Evolutionary conservation across 192 early-diverging fungal genomes (phyloP), one percentile per base, ranked within the genome.

Genomic region (Obelidium mucronatum): DNA sequence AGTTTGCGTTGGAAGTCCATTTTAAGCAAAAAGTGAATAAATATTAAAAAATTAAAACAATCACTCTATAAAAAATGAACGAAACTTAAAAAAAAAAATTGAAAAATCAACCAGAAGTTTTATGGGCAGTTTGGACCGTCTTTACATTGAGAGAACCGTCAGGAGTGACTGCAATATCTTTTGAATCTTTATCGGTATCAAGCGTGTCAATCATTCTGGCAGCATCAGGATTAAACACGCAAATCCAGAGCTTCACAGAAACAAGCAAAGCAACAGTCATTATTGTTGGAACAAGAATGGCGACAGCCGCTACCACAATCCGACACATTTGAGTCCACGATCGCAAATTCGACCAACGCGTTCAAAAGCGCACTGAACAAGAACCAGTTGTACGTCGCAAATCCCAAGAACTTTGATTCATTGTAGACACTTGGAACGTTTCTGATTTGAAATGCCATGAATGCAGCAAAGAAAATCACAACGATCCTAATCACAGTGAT

Each of bases 1-100:
- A 77, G 67, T 40, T 77, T 77, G 2, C 76, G 76, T 34, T 77
- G 76, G 33, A 37, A 26, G 42, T 77, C 76, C 76, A 77, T 77
- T 64, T 64, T n/a, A n/a, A n/a, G n/a, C n/a, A n/a, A n/a, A n/a
- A n/a, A n/a, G n/a, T n/a, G n/a, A n/a, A n/a, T n/a, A n/a, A n/a
- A n/a, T n/a, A n/a, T n/a, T n/a, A n/a, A n/a, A n/a, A n/a, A n/a
- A n/a, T n/a, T n/a, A n/a, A n/a, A n/a, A n/a, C n/a, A n/a, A n/a
- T n/a, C n/a, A n/a, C n/a, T n/a, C n/a, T n/a, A n/a, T n/a, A n/a
- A n/a, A n/a, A n/a, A n/a, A n/a, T n/a, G n/a, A n/a, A n/a, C n/a
- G n/a, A n/a, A n/a, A n/a, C n/a, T n/a, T n/a, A n/a, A n/a, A n/a
- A n/a, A n/a, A n/a, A n/a, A n/a, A n/a, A n/a, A n/a, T n/a, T n/a